A percentile compares a stretch with the other conserved stretches of the same genome.
These are phyloP conservation scores for Aspergillus flavus DNA, from an alignment of 2,329 filamentous ascomycete species.

Conservation along the genomic window DNA sequence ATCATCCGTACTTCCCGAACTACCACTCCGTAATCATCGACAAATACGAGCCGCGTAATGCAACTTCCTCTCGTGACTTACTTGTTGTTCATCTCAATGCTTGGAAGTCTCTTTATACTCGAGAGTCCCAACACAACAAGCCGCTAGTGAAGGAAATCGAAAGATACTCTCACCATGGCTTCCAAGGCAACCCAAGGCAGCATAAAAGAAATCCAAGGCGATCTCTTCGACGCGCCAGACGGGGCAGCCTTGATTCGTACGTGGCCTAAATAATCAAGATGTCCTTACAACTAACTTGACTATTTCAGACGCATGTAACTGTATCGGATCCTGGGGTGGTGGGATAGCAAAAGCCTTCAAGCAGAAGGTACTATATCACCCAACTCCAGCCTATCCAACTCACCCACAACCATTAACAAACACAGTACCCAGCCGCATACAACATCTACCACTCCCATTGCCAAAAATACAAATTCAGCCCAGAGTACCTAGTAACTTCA, in stretches of 20 bases:
- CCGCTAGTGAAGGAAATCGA: background rate
- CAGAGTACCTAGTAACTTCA: slow-evolving; percentile 14
- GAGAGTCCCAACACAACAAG: background rate
- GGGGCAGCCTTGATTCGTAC: slow-evolving; percentile 55
- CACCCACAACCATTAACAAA: background rate
- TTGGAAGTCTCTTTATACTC: background rate
- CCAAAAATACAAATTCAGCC: slow-evolving; percentile 20
- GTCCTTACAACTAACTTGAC: background rate
- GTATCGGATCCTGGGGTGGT: slow-evolving; percentile 58
- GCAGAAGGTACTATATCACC: slow-evolving; percentile 26
- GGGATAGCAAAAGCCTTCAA: slow-evolving; percentile 61
- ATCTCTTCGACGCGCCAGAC: slow-evolving; percentile 57
- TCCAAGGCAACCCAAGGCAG: slow-evolving; percentile 5
- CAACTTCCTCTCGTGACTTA: background rate
- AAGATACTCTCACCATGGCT: background rate
- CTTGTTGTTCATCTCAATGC: background rate
- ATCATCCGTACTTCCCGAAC: background rate
- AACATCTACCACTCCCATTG: slow-evolving; percentile 53
- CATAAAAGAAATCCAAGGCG: slow-evolving; percentile 42
- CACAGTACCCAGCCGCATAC: slow-evolving; percentile 56
- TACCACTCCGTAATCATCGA: background rate
- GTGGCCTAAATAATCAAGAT: slow-evolving; percentile 8
- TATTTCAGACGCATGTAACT: slow-evolving; percentile 59
- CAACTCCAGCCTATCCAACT: background rate
- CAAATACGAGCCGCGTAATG: background rate